A percentile compares a stretch with the other conserved stretches of the same genome.
Conservation (phyloP, 371 early-diverging fungal genomes). For the Mortierella sp. region DNA sequence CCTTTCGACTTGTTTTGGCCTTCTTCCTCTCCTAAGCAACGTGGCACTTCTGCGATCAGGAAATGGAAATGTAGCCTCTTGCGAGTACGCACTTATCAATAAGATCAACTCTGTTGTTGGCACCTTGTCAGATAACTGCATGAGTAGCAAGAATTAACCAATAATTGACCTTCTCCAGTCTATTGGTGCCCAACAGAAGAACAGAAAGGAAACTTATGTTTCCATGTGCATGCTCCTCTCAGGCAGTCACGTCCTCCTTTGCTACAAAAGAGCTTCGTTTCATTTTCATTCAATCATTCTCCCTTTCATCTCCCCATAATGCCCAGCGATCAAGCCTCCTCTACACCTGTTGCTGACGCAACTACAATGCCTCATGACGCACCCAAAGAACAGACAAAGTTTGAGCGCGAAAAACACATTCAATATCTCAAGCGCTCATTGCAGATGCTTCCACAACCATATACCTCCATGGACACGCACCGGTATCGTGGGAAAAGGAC, state of each 20-base stretch:
- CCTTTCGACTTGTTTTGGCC: too few relatives aligned
- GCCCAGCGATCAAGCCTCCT: constrained; percentile 1
- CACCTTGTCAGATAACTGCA: too few relatives aligned
- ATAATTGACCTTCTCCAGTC: too few relatives aligned
- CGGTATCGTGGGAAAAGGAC: constrained; percentile 62
- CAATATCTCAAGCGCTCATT: constrained; percentile 82
- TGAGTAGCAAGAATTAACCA: too few relatives aligned
- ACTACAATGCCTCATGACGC: neutral
- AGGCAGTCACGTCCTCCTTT: neutral
- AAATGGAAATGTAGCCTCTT: too few relatives aligned
- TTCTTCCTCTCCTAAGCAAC: too few relatives aligned
- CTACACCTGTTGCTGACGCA: neutral
- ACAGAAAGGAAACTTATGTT: too few relatives aligned
- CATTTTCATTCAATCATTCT: neutral
- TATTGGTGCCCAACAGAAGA: too few relatives aligned
- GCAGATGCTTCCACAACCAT: constrained; percentile 78
- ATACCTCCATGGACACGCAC: constrained; percentile 82
- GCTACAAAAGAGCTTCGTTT: neutral
- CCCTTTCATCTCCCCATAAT: neutral
- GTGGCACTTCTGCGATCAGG: too few relatives aligned
- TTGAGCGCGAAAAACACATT: constrained; percentile 67
- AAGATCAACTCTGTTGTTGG: too few relatives aligned
- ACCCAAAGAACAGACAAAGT: constrained; percentile 10
- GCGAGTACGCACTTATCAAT: too few relatives aligned
- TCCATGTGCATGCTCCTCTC: too few relatives aligned